Evolutionary conservation across 75 land plant species (phyloP).

Genomic region (Sequoia sempervirens): DNA sequence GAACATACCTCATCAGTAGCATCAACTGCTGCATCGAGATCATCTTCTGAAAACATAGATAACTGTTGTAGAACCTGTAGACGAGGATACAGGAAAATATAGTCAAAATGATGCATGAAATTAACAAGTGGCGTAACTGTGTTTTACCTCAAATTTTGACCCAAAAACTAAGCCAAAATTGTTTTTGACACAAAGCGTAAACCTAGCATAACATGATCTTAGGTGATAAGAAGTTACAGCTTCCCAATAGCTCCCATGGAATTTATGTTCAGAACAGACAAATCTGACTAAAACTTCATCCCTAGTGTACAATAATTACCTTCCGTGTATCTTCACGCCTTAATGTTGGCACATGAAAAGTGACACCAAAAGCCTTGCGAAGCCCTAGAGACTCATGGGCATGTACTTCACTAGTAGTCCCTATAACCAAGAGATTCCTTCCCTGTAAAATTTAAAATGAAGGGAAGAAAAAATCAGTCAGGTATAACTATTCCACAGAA

Average conservation of each 20-base stretch:
- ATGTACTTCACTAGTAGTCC: conserved; percentile 71
- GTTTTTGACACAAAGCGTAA: background rate
- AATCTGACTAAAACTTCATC: background rate
- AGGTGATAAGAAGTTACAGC: background rate
- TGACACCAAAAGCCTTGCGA: conserved; percentile 65
- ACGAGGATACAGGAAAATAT: background rate
- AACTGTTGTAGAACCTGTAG: conserved; percentile 62
- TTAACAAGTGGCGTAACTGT: background rate
- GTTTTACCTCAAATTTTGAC: background rate
- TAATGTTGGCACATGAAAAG: conserved; percentile 66
- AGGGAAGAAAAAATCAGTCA: background rate
- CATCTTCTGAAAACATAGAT: conserved; percentile 57
- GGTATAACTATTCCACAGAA: background rate
- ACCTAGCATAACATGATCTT: background rate
- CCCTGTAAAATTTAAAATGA: conserved; percentile 42
- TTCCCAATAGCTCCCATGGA: background rate
- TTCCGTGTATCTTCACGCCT: conserved; percentile 53
- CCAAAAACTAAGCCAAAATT: background rate
- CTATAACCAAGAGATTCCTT: conserved; percentile 77
- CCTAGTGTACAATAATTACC: conserved; percentile 37
- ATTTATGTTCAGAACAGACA: background rate
- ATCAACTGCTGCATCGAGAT: conserved; percentile 68
- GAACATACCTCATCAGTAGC: conserved; percentile 60
- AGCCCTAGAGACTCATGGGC: conserved; percentile 75
- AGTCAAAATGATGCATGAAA: background rate